Evolutionary conservation across 2,329 filamentous ascomycete genomes (phyloP).

Genomic region (Cladophialophora immunda): DNA sequence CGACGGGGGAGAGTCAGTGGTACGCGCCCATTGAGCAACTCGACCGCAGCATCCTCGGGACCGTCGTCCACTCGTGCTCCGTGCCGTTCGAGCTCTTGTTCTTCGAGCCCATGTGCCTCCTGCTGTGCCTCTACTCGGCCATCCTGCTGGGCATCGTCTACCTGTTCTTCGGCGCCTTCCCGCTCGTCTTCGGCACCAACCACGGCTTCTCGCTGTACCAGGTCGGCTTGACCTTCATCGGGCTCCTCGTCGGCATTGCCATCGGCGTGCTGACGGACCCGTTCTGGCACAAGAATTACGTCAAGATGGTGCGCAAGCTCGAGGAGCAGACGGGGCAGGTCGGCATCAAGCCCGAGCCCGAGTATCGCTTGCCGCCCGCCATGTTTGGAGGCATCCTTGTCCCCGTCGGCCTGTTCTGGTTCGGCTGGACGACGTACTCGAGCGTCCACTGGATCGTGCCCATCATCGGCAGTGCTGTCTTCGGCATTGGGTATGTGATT

Average conservation of each 20-base stretch:
- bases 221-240: conserved; percentile 53
- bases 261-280: conserved; percentile 53
- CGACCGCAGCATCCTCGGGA: conserved; percentile 70
- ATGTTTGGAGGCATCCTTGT: conserved; percentile 61
- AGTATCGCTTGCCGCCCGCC: conserved; percentile 60
- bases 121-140: conserved; percentile 82
- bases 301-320: conserved; percentile 42
- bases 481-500: conserved; percentile 50
- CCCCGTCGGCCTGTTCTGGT: conserved; percentile 65
- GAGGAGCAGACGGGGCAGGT: conserved; percentile 45
- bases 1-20: conserved; percentile 75
- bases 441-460: conserved; percentile 57
- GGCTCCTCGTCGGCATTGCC: conserved; percentile 56
- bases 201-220: conserved; percentile 48
- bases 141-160: conserved; percentile 89
- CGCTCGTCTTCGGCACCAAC: conserved; percentile 73
- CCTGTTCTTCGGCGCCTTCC: conserved; percentile 89
- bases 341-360: conserved; percentile 57
- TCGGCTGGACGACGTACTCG: conserved; percentile 57
- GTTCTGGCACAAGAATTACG: conserved; percentile 39
- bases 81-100: conserved; percentile 78
- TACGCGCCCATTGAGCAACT: conserved; percentile 78
- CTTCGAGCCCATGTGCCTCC: conserved; percentile 85
- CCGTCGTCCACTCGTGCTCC: conserved; percentile 66
- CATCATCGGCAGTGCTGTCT: conserved; percentile 49